Evolutionary conservation across 1,284 basidiomycete species (phyloP).

Genomic region (Malassezia sp.): DNA sequence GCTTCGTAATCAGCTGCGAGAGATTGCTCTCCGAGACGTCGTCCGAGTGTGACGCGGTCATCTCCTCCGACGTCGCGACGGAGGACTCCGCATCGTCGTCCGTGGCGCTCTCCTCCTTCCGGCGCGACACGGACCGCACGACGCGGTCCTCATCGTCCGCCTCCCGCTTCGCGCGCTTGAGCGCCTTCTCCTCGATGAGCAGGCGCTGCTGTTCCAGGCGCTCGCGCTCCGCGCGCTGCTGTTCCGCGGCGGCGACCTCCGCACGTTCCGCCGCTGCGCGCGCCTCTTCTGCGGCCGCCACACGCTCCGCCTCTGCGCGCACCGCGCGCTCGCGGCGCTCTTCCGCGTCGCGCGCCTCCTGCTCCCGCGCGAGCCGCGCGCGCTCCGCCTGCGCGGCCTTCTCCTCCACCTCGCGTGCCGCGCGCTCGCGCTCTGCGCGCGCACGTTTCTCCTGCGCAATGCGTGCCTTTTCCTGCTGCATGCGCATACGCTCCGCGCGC

Average conservation of each 20-base stretch:
- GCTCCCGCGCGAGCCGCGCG: conserved; percentile 17
- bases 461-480: not conserved
- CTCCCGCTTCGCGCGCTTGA: conserved; percentile 14
- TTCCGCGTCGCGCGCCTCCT: conserved; percentile 8
- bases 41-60: not conserved
- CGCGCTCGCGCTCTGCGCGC: conserved; percentile 12
- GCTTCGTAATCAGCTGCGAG: not conserved
- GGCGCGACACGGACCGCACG: not conserved
- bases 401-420: conserved; percentile 22
- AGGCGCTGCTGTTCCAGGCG: conserved; percentile 7
- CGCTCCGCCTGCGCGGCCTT: conserved; percentile 18
- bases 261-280: not conserved
- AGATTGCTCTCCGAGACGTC: conserved; percentile 1
- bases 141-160: conserved; percentile 15
- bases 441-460: conserved; percentile 12
- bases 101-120: not conserved
- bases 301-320: conserved; percentile 2
- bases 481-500: not conserved
- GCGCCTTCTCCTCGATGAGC: conserved; percentile 10
- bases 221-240: not conserved
- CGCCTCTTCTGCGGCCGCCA: not conserved
- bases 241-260: not conserved
- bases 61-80: conserved; percentile 7
- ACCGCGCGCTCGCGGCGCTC: conserved; percentile 1
- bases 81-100: conserved; percentile 12